A percentile compares a stretch with the other conserved stretches of the same genome.
These are phyloP conservation scores for Lactarius trivialis DNA, from an alignment of 768 basidiomycete genomes.

Conservation along the genomic window DNA sequence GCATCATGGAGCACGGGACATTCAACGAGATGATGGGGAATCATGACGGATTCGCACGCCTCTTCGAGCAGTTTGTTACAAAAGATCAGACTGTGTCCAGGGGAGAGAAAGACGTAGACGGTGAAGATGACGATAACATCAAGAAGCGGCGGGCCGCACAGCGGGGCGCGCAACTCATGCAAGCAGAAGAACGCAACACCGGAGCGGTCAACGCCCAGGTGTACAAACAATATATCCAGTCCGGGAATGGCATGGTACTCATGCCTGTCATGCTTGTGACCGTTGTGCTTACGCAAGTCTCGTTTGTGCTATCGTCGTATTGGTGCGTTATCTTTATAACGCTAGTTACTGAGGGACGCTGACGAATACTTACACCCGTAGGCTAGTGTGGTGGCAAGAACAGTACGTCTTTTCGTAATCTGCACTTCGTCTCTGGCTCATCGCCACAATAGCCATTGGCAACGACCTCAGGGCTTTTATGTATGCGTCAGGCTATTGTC, in stretches of 20 bases:
- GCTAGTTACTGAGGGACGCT: not conserved
- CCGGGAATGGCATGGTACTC: conserved; percentile 61
- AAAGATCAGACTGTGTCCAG: conserved; percentile 47
- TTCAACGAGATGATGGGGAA: conserved; percentile 62
- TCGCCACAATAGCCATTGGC: conserved; percentile 41
- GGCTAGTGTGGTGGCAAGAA: conserved; percentile 86
- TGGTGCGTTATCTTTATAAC: conserved; percentile 42
- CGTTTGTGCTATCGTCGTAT: conserved; percentile 65
- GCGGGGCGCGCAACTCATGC: conserved; percentile 60
- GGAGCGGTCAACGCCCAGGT: conserved; percentile 56
- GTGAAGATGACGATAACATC: conserved; percentile 32
- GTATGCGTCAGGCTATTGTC: conserved; percentile 37
- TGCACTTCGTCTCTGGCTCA: conserved; percentile 14
- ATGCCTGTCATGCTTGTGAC: conserved; percentile 60
- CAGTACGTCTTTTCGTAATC: conserved; percentile 32
- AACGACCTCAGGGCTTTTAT: conserved; percentile 59
- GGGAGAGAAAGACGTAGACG: conserved; percentile 38
- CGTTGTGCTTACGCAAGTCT: conserved; percentile 59
- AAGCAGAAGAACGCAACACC: conserved; percentile 74
- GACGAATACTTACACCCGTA: conserved; percentile 20
- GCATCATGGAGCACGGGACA: conserved; percentile 73
- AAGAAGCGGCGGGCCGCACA: conserved; percentile 34
- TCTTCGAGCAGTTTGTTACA: conserved; percentile 52
- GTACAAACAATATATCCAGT: conserved; percentile 54
- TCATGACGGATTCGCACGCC: conserved; percentile 50